These are phyloP conservation scores for Paramecium biaurelia DNA, from an alignment of 73 alveolate genomes.

Conservation along the genomic window DNA sequence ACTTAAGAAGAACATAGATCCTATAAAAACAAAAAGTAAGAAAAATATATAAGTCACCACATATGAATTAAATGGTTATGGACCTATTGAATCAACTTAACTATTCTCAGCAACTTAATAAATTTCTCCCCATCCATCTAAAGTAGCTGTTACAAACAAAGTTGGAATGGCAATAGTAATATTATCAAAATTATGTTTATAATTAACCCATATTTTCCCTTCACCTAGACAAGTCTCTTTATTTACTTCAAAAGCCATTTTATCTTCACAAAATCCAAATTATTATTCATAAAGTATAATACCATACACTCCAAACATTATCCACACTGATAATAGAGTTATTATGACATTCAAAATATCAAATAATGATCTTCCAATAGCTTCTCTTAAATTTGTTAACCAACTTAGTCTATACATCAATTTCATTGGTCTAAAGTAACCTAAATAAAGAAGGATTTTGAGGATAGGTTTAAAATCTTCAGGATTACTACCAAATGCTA, in stretches of 20 bases:
- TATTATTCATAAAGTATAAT: not conserved
- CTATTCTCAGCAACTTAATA: not conserved
- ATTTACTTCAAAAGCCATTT: not conserved
- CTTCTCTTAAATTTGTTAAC: not conserved
- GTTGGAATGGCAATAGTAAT: conserved; percentile 10
- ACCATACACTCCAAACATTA: conserved; percentile 33
- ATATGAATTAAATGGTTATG: not conserved
- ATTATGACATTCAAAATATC: not conserved
- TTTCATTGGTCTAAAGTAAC: conserved; percentile 16
- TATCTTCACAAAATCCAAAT: conserved; percentile 42
- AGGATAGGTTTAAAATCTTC: not conserved
- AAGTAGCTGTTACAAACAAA: not conserved
- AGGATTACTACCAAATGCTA: not conserved
- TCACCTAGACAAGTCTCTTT: not conserved
- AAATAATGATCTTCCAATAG: not conserved
- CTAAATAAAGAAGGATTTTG: not conserved
- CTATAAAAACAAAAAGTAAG: not conserved
- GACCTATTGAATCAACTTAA: not conserved
- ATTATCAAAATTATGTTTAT: conserved; percentile 39
- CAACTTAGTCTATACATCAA: not conserved
- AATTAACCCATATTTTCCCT: not conserved
- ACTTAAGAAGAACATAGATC: not conserved
- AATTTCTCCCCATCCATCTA: conserved; percentile 32
- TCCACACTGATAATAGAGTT: not conserved
- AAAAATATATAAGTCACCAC: not conserved